Evolutionary conservation across 495 filamentous ascomycete species (phyloP).

Genomic region (Trypethelium eluteriae): DNA sequence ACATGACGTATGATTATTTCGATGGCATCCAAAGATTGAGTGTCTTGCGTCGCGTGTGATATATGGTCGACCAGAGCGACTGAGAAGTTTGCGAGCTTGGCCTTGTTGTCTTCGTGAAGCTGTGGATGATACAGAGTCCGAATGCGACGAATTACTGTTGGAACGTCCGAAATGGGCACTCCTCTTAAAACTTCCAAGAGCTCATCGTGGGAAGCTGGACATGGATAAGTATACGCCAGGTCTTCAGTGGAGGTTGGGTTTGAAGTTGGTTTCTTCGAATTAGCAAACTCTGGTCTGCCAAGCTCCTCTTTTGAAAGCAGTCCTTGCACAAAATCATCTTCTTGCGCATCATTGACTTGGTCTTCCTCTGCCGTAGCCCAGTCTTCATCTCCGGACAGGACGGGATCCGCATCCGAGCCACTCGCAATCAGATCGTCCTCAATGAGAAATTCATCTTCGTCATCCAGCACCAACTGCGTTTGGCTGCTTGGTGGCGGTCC

Average conservation of each 20-base stretch:
- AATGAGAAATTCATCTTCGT: slow-evolving; percentile 86
- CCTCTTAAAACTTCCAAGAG: slow-evolving; percentile 57
- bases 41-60: slow-evolving; percentile 51
- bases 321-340: slow-evolving; percentile 62
- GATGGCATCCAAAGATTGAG: slow-evolving; percentile 50
- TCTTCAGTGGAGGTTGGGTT: slow-evolving; percentile 33
- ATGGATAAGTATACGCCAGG: slow-evolving; percentile 74
- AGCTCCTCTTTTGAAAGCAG: slow-evolving; percentile 41
- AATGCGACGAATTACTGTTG: slow-evolving; percentile 79
- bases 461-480: slow-evolving; percentile 55
- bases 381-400: slow-evolving; percentile 15
- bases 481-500: slow-evolving; percentile 31
- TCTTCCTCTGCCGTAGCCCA: slow-evolving; percentile 30
- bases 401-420: slow-evolving; percentile 51
- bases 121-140: slow-evolving; percentile 85
- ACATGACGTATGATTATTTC: slow-evolving; percentile 70
- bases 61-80: slow-evolving; percentile 71
- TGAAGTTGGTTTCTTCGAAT: neutral
- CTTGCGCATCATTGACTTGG: slow-evolving; percentile 33
- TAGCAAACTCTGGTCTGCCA: slow-evolving; percentile 24
- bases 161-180: slow-evolving; percentile 55
- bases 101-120: slow-evolving; percentile 73
- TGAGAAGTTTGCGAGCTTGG: slow-evolving; percentile 67
- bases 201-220: slow-evolving; percentile 67
- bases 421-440: slow-evolving; percentile 76